Evolutionary conservation across 2,329 filamentous ascomycete species (phyloP).

Genomic region (Leptographium lundbergii): DNA sequence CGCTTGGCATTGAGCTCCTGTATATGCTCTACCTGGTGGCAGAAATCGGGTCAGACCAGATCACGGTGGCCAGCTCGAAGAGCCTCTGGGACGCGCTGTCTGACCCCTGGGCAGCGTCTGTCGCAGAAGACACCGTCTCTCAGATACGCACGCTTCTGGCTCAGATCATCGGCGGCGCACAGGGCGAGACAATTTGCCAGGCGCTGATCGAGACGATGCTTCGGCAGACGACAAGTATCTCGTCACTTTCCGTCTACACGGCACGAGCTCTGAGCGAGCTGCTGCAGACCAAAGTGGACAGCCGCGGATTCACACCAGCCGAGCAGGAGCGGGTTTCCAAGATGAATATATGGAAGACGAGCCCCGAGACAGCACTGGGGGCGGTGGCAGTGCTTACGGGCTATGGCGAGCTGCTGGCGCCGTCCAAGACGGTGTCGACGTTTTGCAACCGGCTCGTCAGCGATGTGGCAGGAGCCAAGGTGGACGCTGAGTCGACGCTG

Average conservation of each 20-base stretch:
- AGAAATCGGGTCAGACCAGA: slow-evolving; percentile 41
- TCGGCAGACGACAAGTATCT: slow-evolving; percentile 27
- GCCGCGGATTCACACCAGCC: slow-evolving; percentile 29
- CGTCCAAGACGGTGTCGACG: slow-evolving; percentile 35
- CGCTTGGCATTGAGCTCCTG: slow-evolving; percentile 35
- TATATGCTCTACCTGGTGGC: slow-evolving; percentile 37
- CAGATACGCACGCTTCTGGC: slow-evolving; percentile 26
- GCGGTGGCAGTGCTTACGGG: slow-evolving; percentile 38
- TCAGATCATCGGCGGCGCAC: slow-evolving; percentile 18
- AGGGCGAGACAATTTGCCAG: slow-evolving; percentile 14
- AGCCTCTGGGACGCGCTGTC: slow-evolving; percentile 33
- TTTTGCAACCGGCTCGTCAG: slow-evolving; percentile 49
- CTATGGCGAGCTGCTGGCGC: slow-evolving; percentile 34
- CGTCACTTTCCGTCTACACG: slow-evolving; percentile 36
- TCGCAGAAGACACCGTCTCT: slow-evolving; percentile 31
- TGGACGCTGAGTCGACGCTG: slow-evolving; percentile 30
- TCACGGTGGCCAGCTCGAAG: slow-evolving; percentile 29
- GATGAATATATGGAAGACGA: slow-evolving; percentile 32
- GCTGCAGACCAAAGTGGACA: slow-evolving; percentile 32
- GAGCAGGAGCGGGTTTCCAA: slow-evolving; percentile 35
- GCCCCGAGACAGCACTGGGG: slow-evolving; percentile 32
- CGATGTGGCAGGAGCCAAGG: slow-evolving; percentile 39
- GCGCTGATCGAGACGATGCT: slow-evolving; percentile 32
- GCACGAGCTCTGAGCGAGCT: slow-evolving; percentile 39
- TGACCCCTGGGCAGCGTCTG: slow-evolving; percentile 20